These are phyloP conservation scores for Penicillium lividum DNA, from an alignment of 495 filamentous ascomycete species.

Conservation along the genomic window DNA sequence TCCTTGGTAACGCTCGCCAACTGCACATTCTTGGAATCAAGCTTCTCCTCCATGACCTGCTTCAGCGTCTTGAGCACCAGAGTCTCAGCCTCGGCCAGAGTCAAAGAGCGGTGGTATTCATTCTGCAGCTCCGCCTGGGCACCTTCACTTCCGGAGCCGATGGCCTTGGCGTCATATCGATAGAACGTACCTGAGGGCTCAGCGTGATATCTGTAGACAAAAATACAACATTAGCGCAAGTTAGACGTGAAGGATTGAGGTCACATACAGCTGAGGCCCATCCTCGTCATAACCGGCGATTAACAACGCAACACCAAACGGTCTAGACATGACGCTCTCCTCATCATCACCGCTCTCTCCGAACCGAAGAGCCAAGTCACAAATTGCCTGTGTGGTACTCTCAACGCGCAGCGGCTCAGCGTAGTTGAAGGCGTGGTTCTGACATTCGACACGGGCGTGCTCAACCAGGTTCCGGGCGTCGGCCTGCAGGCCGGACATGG, in stretches of 20 bases:
- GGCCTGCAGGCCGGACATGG: slow-evolving; percentile 96
- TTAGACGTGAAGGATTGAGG: neutral
- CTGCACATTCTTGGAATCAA: slow-evolving; percentile 98
- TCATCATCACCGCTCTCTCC: slow-evolving; percentile 97
- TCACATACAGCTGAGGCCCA: slow-evolving; percentile 78
- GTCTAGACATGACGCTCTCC: slow-evolving; percentile 96
- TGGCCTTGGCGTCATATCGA: slow-evolving; percentile 98
- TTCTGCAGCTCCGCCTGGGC: slow-evolving; percentile 98
- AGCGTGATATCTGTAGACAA: slow-evolving; percentile 74
- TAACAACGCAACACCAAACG: slow-evolving; percentile 94
- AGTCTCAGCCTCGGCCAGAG: slow-evolving; percentile 88
- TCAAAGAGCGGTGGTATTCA: slow-evolving; percentile 97
- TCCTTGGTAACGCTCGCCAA: slow-evolving; percentile 97
- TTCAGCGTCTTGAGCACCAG: slow-evolving; percentile 97
- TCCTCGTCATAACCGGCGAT: slow-evolving; percentile 98
- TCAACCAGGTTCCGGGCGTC: slow-evolving; percentile 96
- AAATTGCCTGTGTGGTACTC: slow-evolving; percentile 98
- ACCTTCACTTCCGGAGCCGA: slow-evolving; percentile 93
- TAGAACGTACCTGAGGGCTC: slow-evolving; percentile 98
- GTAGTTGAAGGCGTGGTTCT: slow-evolving; percentile 96
- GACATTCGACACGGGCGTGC: slow-evolving; percentile 95
- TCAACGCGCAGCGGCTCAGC: slow-evolving; percentile 92
- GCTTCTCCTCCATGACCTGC: slow-evolving; percentile 99
- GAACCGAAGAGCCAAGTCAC: slow-evolving; percentile 93
- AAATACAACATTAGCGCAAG: neutral